Evolutionary conservation across 345 rosid species (phyloP).

Genomic region (Melaleuca quinquenervia): DNA sequence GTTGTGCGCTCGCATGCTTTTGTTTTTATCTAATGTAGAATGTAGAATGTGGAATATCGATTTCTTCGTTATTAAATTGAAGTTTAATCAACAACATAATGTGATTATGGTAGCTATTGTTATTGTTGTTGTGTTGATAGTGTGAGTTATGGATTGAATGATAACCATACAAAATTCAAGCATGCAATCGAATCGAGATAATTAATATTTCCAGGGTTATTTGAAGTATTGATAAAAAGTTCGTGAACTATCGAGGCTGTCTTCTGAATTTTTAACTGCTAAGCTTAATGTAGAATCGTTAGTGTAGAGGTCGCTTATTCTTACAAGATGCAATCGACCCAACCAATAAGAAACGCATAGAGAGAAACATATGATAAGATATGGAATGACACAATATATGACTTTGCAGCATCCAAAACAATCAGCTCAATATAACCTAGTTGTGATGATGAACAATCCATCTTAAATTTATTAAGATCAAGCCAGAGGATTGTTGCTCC

Average conservation of each 20-base stretch:
- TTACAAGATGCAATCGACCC: not conserved
- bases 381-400: not conserved
- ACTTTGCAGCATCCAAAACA: not conserved
- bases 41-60: not conserved
- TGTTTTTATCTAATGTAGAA: not conserved
- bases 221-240: not conserved
- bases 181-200: not conserved
- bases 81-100: not conserved
- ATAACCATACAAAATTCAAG: not conserved
- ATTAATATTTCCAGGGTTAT: not conserved
- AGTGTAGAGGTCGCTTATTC: not conserved
- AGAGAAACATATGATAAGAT: not conserved
- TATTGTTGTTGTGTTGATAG: not conserved
- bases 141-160: rapidly evolving
- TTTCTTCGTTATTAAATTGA: not conserved
- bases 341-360: not conserved
- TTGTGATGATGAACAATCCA: not conserved
- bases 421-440: not conserved
- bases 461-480: not conserved
- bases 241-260: not conserved
- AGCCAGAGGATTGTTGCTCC: not conserved
- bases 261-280: not conserved
- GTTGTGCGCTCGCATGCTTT: rapidly evolving
- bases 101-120: not conserved
- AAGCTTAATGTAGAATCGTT: not conserved